Conservation (phyloP, 495 filamentous ascomycete genomes). For the Aspergillus egyptiacus region DNA sequence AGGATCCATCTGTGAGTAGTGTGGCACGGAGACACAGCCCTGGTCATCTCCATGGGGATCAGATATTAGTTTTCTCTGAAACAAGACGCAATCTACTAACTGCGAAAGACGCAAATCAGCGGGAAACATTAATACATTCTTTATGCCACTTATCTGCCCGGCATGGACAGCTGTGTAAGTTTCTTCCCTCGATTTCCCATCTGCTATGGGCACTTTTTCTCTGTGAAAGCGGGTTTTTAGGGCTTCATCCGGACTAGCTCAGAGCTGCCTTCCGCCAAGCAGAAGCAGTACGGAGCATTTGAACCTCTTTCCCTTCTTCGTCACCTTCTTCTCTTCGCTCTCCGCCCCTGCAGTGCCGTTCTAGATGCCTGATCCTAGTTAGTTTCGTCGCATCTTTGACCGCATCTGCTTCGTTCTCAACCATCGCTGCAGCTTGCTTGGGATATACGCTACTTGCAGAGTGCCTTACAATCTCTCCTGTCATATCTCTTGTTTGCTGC, state of each 20-base stretch:
- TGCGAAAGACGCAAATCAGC: too few species aligned
- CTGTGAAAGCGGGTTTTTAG: too few species aligned
- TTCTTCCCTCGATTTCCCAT: too few species aligned
- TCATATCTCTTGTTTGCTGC: constrained; percentile 11
- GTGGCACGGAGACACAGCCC: background rate
- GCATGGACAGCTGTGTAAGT: too few species aligned
- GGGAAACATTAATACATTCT: too few species aligned
- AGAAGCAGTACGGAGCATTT: too few species aligned
- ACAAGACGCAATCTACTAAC: too few species aligned
- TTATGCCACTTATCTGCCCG: too few species aligned
- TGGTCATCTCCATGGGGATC: background rate
- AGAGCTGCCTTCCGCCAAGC: too few species aligned
- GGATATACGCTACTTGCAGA: constrained; percentile 4
- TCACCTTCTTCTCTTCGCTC: background rate
- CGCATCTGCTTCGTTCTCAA: constrained; percentile 9
- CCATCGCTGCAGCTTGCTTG: constrained; percentile 19
- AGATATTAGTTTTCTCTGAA: background rate
- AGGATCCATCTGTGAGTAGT: background rate
- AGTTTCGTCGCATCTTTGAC: constrained; percentile 5
- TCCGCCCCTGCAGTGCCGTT: background rate
- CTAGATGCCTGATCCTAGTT: constrained; percentile 16
- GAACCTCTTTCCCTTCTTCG: background rate
- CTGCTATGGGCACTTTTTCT: too few species aligned
- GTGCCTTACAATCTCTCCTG: constrained; percentile 9
- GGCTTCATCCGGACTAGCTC: too few species aligned